These are phyloP conservation scores for Rosa rugosa DNA, from an alignment of 306 rosid species.

Conservation along the genomic window DNA sequence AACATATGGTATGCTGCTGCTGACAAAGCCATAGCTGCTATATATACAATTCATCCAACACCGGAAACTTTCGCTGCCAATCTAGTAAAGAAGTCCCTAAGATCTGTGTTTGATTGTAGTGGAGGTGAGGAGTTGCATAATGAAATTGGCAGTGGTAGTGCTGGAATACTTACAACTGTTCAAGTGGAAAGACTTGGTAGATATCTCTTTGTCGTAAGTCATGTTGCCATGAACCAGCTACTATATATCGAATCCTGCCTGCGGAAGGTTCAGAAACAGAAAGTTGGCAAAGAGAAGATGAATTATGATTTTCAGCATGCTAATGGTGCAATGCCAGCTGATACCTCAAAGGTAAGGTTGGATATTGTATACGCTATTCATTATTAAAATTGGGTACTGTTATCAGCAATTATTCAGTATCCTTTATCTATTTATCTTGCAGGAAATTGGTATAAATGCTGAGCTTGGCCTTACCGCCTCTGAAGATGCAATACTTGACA, in stretches of 20 bases:
- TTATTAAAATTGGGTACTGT: not conserved
- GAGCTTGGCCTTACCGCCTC: conserved; percentile 95
- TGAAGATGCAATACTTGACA: conserved; percentile 89
- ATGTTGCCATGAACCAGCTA: conserved; percentile 89
- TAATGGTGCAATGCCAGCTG: conserved; percentile 42
- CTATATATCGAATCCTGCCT: conserved; percentile 84
- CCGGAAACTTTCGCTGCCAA: conserved; percentile 78
- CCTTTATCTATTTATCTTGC: conserved; percentile 23
- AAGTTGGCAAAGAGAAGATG: conserved; percentile 46
- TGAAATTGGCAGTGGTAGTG: conserved; percentile 44
- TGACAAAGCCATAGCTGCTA: conserved; percentile 82
- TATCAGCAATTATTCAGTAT: not conserved
- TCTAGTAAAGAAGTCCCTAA: conserved; percentile 62
- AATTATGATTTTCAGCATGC: conserved; percentile 48
- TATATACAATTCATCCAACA: conserved; percentile 78
- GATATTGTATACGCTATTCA: not conserved
- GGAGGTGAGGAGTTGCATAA: conserved; percentile 52
- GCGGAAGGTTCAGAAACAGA: conserved; percentile 86
- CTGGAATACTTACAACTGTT: conserved; percentile 48
- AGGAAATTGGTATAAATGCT: conserved; percentile 74
- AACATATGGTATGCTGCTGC: conserved; percentile 93
- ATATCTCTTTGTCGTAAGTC: conserved; percentile 74
- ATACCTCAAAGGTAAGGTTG: conserved; percentile 53
- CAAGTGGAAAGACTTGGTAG: conserved; percentile 69
- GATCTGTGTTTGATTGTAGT: conserved; percentile 51